Evolutionary conservation across 2,329 filamentous ascomycete species (phyloP).

Genomic region (Colletotrichum camelliae): DNA sequence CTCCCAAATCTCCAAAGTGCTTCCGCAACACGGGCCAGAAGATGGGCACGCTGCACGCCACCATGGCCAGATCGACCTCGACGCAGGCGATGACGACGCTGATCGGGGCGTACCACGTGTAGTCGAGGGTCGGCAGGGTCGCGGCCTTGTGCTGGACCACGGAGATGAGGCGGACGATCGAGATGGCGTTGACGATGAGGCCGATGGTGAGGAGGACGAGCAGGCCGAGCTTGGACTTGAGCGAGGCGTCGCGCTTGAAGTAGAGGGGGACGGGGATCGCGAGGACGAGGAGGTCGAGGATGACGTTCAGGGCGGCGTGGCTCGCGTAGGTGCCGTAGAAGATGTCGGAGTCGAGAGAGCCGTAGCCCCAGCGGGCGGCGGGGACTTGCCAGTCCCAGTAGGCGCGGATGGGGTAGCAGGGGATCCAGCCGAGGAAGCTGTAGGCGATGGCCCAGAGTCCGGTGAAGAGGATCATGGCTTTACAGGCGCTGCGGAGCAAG

Average conservation of each 20-base stretch:
- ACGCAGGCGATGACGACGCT: constrained; percentile 24
- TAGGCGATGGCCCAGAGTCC: constrained; percentile 29
- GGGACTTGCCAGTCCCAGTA: constrained; percentile 24
- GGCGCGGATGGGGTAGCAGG: constrained; percentile 29
- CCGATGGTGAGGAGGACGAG: constrained; percentile 35
- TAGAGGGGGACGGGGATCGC: constrained; percentile 36
- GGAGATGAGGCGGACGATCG: constrained; percentile 34
- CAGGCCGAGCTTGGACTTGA: constrained; percentile 30
- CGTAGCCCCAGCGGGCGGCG: constrained; percentile 35
- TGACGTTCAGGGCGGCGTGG: constrained; percentile 38
- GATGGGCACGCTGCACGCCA: constrained; percentile 73
- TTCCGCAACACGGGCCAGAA: constrained; percentile 71
- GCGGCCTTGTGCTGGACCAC: constrained; percentile 33
- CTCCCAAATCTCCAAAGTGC: neutral
- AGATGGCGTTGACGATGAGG: constrained; percentile 30
- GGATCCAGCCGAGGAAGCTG: constrained; percentile 32
- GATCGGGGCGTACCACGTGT: constrained; percentile 35
- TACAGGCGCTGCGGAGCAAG: constrained; percentile 27
- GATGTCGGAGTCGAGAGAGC: constrained; percentile 25
- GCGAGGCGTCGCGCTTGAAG: constrained; percentile 26
- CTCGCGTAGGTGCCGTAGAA: constrained; percentile 37
- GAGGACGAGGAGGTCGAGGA: constrained; percentile 36
- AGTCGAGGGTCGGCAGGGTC: constrained; percentile 35
- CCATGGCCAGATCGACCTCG: constrained; percentile 28
- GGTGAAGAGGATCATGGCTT: constrained; percentile 3